Base-by-base conservation (phyloP, 805 yeast species). In the Clavispora fructus region DNA sequence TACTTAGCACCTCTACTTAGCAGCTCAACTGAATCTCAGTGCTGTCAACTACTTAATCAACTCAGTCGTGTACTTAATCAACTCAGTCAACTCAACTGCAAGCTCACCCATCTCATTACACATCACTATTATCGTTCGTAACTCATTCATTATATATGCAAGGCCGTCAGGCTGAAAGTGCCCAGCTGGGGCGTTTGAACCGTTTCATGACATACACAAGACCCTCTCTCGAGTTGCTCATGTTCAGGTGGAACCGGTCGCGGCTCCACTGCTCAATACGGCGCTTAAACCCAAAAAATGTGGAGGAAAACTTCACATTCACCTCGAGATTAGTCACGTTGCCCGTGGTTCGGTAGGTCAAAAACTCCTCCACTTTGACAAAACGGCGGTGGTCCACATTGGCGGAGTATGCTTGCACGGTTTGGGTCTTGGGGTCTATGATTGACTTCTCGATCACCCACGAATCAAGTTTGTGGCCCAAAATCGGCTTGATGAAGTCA, bases 221-320 rank as follows among this genome's bases (percentile, higher is more conserved):
- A 3, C 96, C 96, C 51, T 77, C 68, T 52, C 87, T 75, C 14
- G 90, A 80, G 52, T 78, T 80, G 44, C 64, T 69, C 50, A 87
- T 69, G 60, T 89, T 86, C 45, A 82, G 83, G 40, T 79, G 73
- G 61, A 91, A 88, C 61, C 77, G 78, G 17, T 73, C 73, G 56
- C 78, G 82, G 27, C 95, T 81, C 96, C 96, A 89, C 30, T 73
- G 72, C 64, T 91, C 98, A 43, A 91, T 87, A 52, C 83, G 74
- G 58, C 81, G 80, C 58, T 80, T 84, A 54, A 91, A 72, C 1
- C 87, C 85, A 40, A 68, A 40, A 56, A 89, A 82, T 37, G 87
- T 87, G 28, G 88, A 79, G 16, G 84, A 76, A 52, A 91, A 87
- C 54, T 77, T 79, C 16, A 88, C 96, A 35, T 74, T 68, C 45